A percentile compares a stretch with the other conserved stretches of the same genome.
Conservation (phyloP, 768 basidiomycete genomes). For the Boletus reticuloceps region DNA sequence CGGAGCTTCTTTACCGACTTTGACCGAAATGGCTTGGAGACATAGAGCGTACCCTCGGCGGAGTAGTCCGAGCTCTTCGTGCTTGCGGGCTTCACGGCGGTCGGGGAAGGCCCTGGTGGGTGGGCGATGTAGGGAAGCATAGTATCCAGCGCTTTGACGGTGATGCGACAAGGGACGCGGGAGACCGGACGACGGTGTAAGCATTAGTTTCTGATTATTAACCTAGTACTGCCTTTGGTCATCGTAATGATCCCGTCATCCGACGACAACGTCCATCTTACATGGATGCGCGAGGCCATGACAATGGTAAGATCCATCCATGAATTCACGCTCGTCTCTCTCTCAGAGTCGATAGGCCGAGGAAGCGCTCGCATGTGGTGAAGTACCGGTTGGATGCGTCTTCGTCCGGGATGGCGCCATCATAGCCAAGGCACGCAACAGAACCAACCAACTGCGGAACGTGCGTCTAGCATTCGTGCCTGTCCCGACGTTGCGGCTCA, state of each 20-base stretch:
- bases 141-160: neutral
- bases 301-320: slow-evolving; percentile 54
- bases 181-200: too few relatives aligned
- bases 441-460: slow-evolving; percentile 93
- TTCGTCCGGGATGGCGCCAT: slow-evolving; percentile 78
- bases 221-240: too few relatives aligned
- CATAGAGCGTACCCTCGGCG: slow-evolving; percentile 63
- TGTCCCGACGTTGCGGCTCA: neutral
- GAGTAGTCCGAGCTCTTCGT: slow-evolving; percentile 35
- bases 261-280: slow-evolving; percentile 33
- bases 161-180: too few relatives aligned
- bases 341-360: slow-evolving; percentile 54
- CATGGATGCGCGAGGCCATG: slow-evolving; percentile 85
- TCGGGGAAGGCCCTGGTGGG: neutral
- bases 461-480: slow-evolving; percentile 43
- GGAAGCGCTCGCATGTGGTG: slow-evolving; percentile 78
- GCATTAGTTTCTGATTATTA: too few relatives aligned
- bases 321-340: neutral
- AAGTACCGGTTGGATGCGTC: slow-evolving; percentile 97
- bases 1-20: slow-evolving; percentile 72
- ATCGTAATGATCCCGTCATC: neutral
- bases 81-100: slow-evolving; percentile 13
- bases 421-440: slow-evolving; percentile 86
- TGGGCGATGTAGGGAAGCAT: slow-evolving; percentile 8
- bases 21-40: slow-evolving; percentile 76